A percentile compares a stretch with the other conserved stretches of the same genome.
Conservation (phyloP, 768 basidiomycete genomes). For the Suillus spraguei region DNA sequence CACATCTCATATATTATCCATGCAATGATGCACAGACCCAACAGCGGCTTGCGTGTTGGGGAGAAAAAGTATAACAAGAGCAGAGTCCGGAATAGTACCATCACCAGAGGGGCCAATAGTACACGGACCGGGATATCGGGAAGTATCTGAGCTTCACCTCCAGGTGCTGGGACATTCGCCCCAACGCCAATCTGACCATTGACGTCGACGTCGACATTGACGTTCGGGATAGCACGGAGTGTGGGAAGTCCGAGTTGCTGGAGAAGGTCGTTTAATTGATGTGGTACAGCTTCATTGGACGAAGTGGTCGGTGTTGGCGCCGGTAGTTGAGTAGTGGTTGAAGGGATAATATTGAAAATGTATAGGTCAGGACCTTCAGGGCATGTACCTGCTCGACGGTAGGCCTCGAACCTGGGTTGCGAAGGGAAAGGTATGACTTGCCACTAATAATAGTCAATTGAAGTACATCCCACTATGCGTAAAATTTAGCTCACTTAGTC, state of each 20-base stretch:
- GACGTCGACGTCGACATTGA: conserved; percentile 18
- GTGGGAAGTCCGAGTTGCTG: conserved; percentile 66
- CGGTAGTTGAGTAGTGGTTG: conserved; percentile 37
- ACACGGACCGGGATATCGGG: conserved; percentile 68
- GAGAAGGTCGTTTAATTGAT: conserved; percentile 60
- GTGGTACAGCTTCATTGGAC: conserved; percentile 36
- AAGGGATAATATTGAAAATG: conserved; percentile 60
- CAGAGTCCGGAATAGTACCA: conserved; percentile 68
- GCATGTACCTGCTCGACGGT: conserved; percentile 66
- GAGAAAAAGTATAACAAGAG: conserved; percentile 79
- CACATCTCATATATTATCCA: conserved; percentile 81
- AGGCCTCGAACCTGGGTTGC: conserved; percentile 46
- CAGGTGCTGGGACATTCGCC: conserved; percentile 19
- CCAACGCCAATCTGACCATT: conserved; percentile 21
- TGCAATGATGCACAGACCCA: conserved; percentile 62
- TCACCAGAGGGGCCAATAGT: conserved; percentile 62
- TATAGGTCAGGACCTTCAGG: conserved; percentile 34
- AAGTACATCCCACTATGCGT: background rate
- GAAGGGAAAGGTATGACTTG: conserved; percentile 55
- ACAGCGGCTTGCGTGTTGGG: conserved; percentile 70
- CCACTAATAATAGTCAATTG: conserved; percentile 22
- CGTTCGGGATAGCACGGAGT: conserved; percentile 41
- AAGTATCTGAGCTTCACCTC: conserved; percentile 38
- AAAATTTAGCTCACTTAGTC: conserved; percentile 31
- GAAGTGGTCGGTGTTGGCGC: conserved; percentile 30